Evolutionary conservation across 1,284 basidiomycete species (phyloP), one percentile per base, ranked within the genome.

Genomic region (Leccinum pachyderme): DNA sequence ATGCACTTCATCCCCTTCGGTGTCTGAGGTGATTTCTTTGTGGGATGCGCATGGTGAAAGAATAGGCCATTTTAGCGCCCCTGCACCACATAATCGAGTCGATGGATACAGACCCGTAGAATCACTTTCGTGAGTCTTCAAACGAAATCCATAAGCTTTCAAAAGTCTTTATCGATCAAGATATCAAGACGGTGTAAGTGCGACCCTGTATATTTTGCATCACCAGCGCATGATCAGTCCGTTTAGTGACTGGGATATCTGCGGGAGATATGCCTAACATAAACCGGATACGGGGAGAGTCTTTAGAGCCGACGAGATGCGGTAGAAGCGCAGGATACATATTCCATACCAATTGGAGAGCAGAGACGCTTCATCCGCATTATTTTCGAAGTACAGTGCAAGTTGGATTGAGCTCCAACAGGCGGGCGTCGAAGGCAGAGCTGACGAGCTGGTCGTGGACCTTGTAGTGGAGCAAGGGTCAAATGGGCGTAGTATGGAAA

Each of bases 31-130:
- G 9, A 31, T 31, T 31, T 11, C 2, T 31, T 31, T 31, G 29
- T 11, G 29, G 29, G 11, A 50, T 53, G 47, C 22, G 43, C 22
- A 45, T 58, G 54, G 54, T 56, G 25, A 48, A 46, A 12, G 32
- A 27, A 32, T 24, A 13, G 12, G 24, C 8, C 13, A 31, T n/a
- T 48, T 39, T 32, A 15, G 32, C 18, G 18, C 18, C 18, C 18
- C 18, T 18, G 18, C 15, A 45, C 9, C 28, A 6, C 29, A 22
- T 41, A 25, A 24, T 51, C 22, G 27, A 43, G 48, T n/a, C 18
- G 25, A 24, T 12, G 13, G 5, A 25, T 12, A 22, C 11, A 5
- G 5, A 15, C 31, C 15, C n/a, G 15, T 15, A 22, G 5, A 32
- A 29, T 53, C 31, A 8, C 11, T 22, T 29, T 28, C 18, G 15